These are phyloP conservation scores for Firmiana major DNA, from an alignment of 345 rosid genomes.

Conservation along the genomic window DNA sequence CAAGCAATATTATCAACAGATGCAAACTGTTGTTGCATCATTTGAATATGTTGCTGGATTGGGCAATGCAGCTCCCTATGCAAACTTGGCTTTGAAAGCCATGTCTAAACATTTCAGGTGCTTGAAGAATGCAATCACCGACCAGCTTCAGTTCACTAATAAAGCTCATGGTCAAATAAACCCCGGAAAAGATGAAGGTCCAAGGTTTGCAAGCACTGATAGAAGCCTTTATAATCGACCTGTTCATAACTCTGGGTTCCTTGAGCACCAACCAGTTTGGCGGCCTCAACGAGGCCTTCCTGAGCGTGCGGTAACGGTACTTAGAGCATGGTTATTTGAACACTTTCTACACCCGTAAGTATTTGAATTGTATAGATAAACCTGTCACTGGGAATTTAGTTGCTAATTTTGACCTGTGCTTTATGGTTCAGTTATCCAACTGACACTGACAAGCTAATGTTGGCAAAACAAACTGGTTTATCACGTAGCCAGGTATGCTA, in stretches of 20 bases:
- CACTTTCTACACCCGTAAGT: constrained; percentile 94
- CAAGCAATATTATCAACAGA: constrained; percentile 78
- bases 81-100: constrained; percentile 60
- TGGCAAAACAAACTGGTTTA: constrained; percentile 91
- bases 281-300: constrained; percentile 89
- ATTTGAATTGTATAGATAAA: background rate
- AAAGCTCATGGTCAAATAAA: constrained; percentile 30
- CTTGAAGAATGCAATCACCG: constrained; percentile 68
- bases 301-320: constrained; percentile 80
- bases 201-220: constrained; percentile 42
- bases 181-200: constrained; percentile 45
- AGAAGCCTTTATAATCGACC: constrained; percentile 38
- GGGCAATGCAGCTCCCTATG: constrained; percentile 80
- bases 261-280: constrained; percentile 82
- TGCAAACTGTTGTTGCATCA: constrained; percentile 71
- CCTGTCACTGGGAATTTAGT: background rate
- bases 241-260: constrained; percentile 35
- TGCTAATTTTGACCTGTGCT: background rate
- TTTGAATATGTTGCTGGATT: constrained; percentile 82
- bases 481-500: constrained; percentile 73
- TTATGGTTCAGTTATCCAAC: constrained; percentile 69
- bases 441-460: constrained; percentile 82
- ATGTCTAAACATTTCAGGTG: constrained; percentile 77
- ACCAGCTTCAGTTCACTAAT: constrained; percentile 66
- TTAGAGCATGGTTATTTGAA: constrained; percentile 84